Percentiles rank a stretch among this genome's conserved stretches.
Conservation (phyloP, 2,329 filamentous ascomycete species). For the Rosellinia necatrix region DNA sequence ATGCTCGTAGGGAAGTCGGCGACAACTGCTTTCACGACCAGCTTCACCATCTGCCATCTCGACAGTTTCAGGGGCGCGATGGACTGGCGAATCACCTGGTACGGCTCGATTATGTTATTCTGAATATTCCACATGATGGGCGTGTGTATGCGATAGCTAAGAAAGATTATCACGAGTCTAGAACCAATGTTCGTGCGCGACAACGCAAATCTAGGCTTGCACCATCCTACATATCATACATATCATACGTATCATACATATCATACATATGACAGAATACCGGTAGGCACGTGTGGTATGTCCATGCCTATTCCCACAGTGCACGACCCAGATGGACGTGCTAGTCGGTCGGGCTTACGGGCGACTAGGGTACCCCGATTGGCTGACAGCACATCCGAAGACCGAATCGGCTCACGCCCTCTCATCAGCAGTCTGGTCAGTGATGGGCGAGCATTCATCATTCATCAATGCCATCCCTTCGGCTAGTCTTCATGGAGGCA, state of each 20-base stretch:
- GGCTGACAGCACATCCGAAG: not conserved
- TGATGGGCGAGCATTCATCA: too few relatives aligned
- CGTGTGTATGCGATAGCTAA: not conserved
- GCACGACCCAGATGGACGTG: not conserved
- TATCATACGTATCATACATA: not conserved
- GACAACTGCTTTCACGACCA: not conserved
- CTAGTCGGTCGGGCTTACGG: not conserved
- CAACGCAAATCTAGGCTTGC: too few relatives aligned
- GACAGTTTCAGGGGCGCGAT: slow-evolving; percentile 22
- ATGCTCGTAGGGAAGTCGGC: not conserved
- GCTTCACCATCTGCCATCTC: slow-evolving; percentile 22
- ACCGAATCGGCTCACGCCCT: not conserved
- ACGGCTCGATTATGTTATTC: slow-evolving; percentile 23
- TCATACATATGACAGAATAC: not conserved
- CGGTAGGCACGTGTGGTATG: too few relatives aligned
- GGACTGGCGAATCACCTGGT: slow-evolving; percentile 17
- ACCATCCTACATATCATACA: not conserved
- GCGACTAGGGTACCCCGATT: not conserved
- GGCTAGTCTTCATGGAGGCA: too few relatives aligned
- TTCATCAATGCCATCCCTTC: too few relatives aligned
- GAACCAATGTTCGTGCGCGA: too few relatives aligned
- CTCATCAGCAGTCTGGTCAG: too few relatives aligned
- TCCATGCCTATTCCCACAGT: not conserved
- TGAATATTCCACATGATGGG: slow-evolving; percentile 14
- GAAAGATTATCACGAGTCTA: too few relatives aligned